Conservation (phyloP, 805 yeast species). For the Myxozyma mucilagina region DNA sequence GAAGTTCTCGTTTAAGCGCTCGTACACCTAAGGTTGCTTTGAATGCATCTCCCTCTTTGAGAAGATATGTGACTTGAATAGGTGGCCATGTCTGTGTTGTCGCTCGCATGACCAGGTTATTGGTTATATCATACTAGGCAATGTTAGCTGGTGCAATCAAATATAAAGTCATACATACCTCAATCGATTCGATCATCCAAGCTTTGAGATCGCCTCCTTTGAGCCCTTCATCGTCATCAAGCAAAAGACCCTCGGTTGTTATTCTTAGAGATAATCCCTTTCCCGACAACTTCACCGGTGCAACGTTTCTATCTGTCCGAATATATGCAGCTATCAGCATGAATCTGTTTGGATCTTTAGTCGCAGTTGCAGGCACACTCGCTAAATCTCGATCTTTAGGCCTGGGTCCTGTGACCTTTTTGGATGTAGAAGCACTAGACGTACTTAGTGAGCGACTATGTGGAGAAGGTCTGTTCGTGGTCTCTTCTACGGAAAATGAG, state of each 20-base stretch:
- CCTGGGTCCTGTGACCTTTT: background rate
- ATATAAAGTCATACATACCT: slow-evolving; percentile 2
- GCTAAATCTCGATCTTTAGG: background rate
- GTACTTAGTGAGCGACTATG: background rate
- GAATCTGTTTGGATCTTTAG: slow-evolving; percentile 23
- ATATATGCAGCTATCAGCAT: slow-evolving; percentile 23
- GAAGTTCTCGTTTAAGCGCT: slow-evolving; percentile 22
- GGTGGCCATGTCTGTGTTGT: slow-evolving; percentile 24
- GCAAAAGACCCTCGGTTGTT: slow-evolving; percentile 17
- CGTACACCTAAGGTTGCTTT: slow-evolving; percentile 26
- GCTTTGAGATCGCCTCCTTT: slow-evolving; percentile 24
- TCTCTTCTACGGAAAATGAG: background rate
- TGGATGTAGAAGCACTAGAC: background rate
- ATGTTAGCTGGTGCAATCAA: background rate
- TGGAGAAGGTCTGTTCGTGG: background rate
- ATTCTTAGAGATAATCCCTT: slow-evolving; percentile 14
- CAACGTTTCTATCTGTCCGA: slow-evolving; percentile 2
- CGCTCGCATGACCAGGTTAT: slow-evolving; percentile 20
- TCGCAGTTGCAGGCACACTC: slow-evolving; percentile 1
- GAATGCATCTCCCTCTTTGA: slow-evolving; percentile 18
- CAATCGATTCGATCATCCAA: slow-evolving; percentile 26
- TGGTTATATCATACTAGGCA: slow-evolving; percentile 17
- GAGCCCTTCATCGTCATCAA: slow-evolving; percentile 17
- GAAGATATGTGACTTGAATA: slow-evolving; percentile 19
- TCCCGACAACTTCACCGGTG: slow-evolving; percentile 13